phyloP scores from a whole-genome alignment of 192 early-diverging fungal species.

The Spizellomyces sp. region DNA sequence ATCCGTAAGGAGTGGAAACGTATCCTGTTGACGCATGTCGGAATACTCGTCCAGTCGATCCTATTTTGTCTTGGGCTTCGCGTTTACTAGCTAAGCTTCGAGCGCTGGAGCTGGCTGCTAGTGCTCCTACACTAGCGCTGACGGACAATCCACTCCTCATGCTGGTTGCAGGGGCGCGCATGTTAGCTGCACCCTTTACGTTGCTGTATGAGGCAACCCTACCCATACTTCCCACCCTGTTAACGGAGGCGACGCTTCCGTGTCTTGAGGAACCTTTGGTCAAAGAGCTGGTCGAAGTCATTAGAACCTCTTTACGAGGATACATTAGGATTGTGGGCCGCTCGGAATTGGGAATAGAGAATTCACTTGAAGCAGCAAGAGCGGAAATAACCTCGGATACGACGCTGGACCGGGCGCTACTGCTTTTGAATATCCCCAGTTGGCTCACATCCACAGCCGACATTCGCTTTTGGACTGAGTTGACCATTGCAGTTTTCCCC shows the following conservation, averaged over 20 bases:
- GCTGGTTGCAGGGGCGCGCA: not conserved
- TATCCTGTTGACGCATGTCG: conserved; percentile 9
- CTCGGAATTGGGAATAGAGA: conserved; percentile 12
- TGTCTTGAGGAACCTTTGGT: conserved; percentile 7
- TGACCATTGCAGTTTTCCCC: conserved; percentile 26
- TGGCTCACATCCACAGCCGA: conserved; percentile 23
- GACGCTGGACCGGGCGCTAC: not conserved
- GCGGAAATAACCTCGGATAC: not conserved
- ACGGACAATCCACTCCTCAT: not conserved
- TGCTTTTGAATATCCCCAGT: conserved; percentile 1
- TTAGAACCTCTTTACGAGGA: conserved; percentile 47
- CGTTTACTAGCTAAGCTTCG: not conserved
- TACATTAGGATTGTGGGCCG: conserved; percentile 47
- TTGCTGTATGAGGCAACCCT: conserved; percentile 7
- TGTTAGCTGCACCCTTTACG: not conserved
- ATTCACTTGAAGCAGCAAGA: not conserved
- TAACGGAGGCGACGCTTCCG: conserved; percentile 8
- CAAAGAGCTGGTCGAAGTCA: conserved; percentile 20
- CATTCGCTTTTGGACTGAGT: conserved; percentile 20
- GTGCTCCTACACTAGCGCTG: conserved; percentile 24
- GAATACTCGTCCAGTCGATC: not conserved
- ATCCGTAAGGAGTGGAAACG: conserved; percentile 17
- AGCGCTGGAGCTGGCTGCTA: conserved; percentile 12
- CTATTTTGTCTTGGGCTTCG: not conserved
- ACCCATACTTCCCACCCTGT: conserved; percentile 6